Percentiles rank a stretch among this genome's conserved stretches.
Conservation (phyloP, 768 basidiomycete genomes). For the Tulasnella sp. region DNA sequence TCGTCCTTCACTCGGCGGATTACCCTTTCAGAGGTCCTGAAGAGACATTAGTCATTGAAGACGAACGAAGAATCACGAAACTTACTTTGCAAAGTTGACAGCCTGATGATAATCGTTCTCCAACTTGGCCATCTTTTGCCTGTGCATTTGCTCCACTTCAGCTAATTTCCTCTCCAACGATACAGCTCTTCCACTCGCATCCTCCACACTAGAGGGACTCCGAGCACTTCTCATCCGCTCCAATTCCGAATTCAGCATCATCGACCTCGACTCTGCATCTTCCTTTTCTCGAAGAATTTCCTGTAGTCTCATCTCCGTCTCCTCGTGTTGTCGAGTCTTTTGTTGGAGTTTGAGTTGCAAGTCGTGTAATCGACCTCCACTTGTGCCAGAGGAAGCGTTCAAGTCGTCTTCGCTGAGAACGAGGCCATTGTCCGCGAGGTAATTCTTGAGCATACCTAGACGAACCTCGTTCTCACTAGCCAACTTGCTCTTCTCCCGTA, state of each 20-base stretch:
- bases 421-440: constrained; percentile 81
- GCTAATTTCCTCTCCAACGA: constrained; percentile 69
- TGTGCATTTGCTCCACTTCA: constrained; percentile 66
- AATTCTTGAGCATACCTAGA: constrained; percentile 64
- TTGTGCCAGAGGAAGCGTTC: constrained; percentile 29
- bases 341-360: constrained; percentile 70
- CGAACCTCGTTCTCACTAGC: constrained; percentile 59
- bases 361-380: constrained; percentile 41
- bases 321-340: constrained; percentile 54
- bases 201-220: constrained; percentile 35
- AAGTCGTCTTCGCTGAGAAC: constrained; percentile 60
- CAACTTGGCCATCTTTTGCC: constrained; percentile 70
- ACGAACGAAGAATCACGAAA: constrained; percentile 9
- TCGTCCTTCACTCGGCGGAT: constrained; percentile 95
- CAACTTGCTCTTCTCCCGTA: constrained; percentile 51
- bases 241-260: constrained; percentile 49
- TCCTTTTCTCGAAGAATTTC: constrained; percentile 51
- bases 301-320: constrained; percentile 61
- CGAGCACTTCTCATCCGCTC: constrained; percentile 49
- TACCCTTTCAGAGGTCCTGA: constrained; percentile 93
- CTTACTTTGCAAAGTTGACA: constrained; percentile 93
- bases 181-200: constrained; percentile 35
- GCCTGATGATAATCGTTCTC: constrained; percentile 95
- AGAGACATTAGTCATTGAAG: constrained; percentile 16
- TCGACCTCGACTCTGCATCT: constrained; percentile 60